Conservation (phyloP, 176 grass and related monocot genomes). For the Oryza coarctata region DNA sequence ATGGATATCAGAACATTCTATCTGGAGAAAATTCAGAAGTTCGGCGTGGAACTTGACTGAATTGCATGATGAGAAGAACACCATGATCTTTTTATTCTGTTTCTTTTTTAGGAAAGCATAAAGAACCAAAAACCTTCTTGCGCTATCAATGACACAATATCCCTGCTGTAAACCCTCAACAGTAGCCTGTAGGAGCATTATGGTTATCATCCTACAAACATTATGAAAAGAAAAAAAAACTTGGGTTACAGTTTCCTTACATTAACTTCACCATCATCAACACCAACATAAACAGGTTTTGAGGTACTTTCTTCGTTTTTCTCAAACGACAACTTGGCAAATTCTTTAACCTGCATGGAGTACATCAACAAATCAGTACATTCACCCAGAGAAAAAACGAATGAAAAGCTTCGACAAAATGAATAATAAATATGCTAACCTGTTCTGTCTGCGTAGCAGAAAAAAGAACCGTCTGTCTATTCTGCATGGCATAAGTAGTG, state of each 20-base stretch:
- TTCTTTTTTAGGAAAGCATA: constrained; percentile 96
- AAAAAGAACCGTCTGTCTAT: constrained; percentile 97
- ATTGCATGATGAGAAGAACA: constrained; percentile 98
- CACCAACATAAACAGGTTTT: constrained; percentile 83
- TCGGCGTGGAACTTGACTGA: constrained; percentile 92
- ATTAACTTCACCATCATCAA: constrained; percentile 80
- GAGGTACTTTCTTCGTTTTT: constrained; percentile 75
- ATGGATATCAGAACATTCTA: constrained; percentile 90
- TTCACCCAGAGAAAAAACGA: background rate
- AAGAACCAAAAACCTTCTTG: constrained; percentile 79
- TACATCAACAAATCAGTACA: constrained; percentile 23
- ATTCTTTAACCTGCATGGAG: constrained; percentile 72
- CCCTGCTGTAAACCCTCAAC: constrained; percentile 95
- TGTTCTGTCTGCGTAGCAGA: constrained; percentile 88
- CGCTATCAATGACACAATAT: constrained; percentile 83
- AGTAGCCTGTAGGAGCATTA: constrained; percentile 58
- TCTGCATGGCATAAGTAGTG: constrained; percentile 45
- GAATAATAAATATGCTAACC: constrained; percentile 50
- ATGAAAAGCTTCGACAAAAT: background rate
- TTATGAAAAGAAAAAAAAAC: background rate
- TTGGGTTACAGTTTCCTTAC: constrained; percentile 41
- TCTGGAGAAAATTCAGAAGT: constrained; percentile 77
- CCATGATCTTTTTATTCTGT: constrained; percentile 86
- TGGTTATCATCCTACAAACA: constrained; percentile 21
- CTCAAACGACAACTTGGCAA: constrained; percentile 90